Base-by-base conservation (phyloP, 2,329 filamentous ascomycete genomes). In the Stylonectria norvegica region DNA sequence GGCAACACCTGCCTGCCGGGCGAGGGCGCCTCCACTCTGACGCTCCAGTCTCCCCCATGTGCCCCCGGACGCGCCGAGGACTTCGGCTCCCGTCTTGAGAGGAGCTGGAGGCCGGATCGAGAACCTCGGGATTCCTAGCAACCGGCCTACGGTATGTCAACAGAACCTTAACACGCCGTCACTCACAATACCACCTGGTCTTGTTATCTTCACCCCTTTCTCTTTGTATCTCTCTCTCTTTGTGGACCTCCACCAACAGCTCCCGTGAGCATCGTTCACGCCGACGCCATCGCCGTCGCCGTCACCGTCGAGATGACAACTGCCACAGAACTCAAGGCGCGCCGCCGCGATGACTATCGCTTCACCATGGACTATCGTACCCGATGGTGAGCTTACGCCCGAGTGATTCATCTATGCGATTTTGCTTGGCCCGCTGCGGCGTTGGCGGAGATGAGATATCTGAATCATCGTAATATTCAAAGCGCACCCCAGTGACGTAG, bases 311-410 rank as follows among this genome's bases (percentile, higher is more conserved):
- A 20, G 25, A 48, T 48, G 42, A 31, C 52, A 41, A 48, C 57
- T 5, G 41, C 51, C 6, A 42, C 48, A 30, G 47, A 58, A 19
- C 68, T 81, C 34, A 90, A 86, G 65, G 68, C 68, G 46, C 78
- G 85, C 34, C 75, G 67, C 33, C 77, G 87, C 46, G 68, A 69
- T 27, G 87, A 95, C 65, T 96, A 95, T 65, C 73, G 74, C 34
- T 95, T 83, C 62, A 70, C 82, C 29, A 75, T 91, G 19, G 86
- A 93, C 50, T 95, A 95, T 62, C 76, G 89, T 41, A 94, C 89
- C 45, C 70, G 90, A 79, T 95, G 90, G 89, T 89, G 56, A 58
- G 68, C 49, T 36, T 35, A 20, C 31, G 27, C 35, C 34, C 33
- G 29, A 19, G 14, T 20, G n/a, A n/a, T n/a, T n/a, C n/a, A n/a